Conservation (phyloP, 352 stramenopile species). For the Ophiocytium majus region DNA sequence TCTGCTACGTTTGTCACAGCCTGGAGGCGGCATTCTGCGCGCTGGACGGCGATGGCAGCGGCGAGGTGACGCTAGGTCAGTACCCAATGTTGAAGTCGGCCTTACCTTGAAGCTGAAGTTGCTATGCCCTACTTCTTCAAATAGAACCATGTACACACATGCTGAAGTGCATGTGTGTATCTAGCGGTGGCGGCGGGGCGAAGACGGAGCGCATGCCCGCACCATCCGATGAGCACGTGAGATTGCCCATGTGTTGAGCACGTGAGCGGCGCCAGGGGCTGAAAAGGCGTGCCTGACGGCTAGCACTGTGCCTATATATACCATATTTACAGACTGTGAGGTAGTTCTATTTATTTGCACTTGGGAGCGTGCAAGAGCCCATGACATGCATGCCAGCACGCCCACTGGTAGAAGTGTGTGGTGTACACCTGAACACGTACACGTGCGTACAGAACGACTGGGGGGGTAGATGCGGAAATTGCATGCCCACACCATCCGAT, state of each 20-base stretch:
- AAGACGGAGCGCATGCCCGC: too few species aligned
- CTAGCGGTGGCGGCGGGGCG: neutral
- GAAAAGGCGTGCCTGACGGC: neutral
- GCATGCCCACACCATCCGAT: too few species aligned
- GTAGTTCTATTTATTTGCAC: too few species aligned
- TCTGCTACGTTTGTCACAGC: too few species aligned
- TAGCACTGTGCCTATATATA: neutral
- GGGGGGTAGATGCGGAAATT: too few species aligned
- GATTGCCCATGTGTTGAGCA: neutral
- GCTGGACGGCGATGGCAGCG: conserved; percentile 5
- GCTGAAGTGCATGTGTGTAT: neutral
- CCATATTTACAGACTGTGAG: too few species aligned
- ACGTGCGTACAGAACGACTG: too few species aligned
- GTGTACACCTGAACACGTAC: too few species aligned
- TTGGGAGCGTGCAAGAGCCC: too few species aligned
- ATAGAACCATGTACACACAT: neutral
- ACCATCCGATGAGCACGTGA: neutral
- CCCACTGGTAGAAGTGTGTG: too few species aligned
- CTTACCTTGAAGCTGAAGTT: neutral
- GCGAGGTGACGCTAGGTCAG: neutral
- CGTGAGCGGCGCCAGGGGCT: neutral
- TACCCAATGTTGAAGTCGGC: too few species aligned
- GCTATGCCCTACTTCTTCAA: neutral
- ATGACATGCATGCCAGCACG: too few species aligned
- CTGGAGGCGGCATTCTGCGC: conserved; percentile 14